These are phyloP conservation scores for Globisporangium nunn DNA, from an alignment of 352 stramenopile species.

Conservation along the genomic window DNA sequence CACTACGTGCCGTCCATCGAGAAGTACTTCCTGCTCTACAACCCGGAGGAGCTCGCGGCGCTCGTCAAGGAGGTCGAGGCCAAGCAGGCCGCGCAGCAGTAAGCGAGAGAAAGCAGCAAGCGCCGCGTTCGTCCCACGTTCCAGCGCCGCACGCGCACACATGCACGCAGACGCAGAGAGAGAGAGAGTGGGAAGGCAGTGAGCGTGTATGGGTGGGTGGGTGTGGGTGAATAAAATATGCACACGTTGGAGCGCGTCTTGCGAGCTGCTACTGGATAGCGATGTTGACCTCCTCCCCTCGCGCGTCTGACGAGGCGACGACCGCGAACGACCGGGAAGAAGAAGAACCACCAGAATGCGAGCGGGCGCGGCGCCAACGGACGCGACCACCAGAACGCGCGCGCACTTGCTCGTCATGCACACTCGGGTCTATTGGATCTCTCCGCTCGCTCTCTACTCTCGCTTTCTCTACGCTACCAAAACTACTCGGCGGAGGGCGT, in stretches of 20 bases:
- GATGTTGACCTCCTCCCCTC: not conserved
- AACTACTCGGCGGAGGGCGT: conserved; percentile 10
- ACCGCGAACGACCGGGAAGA: too few relatives aligned
- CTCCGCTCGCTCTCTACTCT: not conserved
- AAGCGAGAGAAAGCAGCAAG: conserved; percentile 4
- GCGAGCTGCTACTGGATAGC: not conserved
- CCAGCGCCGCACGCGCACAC: not conserved
- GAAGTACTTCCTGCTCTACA: conserved; percentile 90
- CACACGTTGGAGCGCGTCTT: conserved; percentile 4
- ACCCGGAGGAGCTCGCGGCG: conserved; percentile 77
- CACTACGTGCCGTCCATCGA: conserved; percentile 82
- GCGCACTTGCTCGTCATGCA: not conserved
- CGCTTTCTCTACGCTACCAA: conserved; percentile 4
- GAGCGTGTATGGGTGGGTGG: not conserved
- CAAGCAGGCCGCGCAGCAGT: conserved; percentile 46
- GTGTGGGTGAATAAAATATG: conserved; percentile 6
- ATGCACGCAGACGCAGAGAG: not conserved
- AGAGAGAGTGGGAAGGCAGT: not conserved
- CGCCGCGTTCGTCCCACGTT: not conserved
- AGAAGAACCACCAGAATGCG: not conserved
- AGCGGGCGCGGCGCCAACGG: not conserved
- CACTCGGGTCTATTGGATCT: conserved; percentile 1
- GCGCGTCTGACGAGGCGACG: too few relatives aligned
- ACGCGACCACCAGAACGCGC: not conserved
- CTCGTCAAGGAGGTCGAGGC: conserved; percentile 80